Conservation (phyloP, 2,329 filamentous ascomycete species). For the Fusarium gaditjirri region DNA sequence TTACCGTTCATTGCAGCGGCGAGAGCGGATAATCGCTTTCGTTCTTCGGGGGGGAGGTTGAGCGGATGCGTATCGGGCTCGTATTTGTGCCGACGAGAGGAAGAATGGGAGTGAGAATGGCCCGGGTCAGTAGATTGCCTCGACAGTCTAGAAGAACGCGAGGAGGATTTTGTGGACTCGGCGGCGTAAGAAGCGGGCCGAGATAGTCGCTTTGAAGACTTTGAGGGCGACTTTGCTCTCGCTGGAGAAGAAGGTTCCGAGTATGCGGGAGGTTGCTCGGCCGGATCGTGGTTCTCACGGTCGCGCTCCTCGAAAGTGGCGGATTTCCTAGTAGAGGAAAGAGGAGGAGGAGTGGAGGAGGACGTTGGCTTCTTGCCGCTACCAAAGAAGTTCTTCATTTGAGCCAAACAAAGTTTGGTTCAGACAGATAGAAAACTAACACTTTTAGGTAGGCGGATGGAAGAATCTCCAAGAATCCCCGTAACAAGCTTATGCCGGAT, state of each 20-base stretch:
- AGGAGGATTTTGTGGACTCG: constrained; percentile 48
- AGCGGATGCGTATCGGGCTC: constrained; percentile 84
- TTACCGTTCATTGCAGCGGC: constrained; percentile 68
- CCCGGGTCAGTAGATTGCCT: constrained; percentile 61
- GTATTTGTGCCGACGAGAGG: constrained; percentile 62
- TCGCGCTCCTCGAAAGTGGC: constrained; percentile 52
- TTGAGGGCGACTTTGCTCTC: constrained; percentile 52
- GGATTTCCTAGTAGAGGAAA: constrained; percentile 54
- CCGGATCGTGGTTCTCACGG: constrained; percentile 42
- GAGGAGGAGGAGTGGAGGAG: constrained; percentile 26
- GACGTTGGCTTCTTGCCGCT: constrained; percentile 54
- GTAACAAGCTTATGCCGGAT: constrained; percentile 56
- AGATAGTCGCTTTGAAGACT: constrained; percentile 47
- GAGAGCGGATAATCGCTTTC: constrained; percentile 77
- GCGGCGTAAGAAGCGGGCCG: constrained; percentile 47
- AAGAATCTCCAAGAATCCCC: constrained; percentile 47
- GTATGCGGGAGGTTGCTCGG: constrained; percentile 45
- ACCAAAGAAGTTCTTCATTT: constrained; percentile 64
- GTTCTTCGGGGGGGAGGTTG: constrained; percentile 89
- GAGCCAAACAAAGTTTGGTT: constrained; percentile 42
- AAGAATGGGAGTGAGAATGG: constrained; percentile 53
- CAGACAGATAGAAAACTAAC: constrained; percentile 23
- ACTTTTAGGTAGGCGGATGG: constrained; percentile 23
- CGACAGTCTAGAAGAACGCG: constrained; percentile 58
- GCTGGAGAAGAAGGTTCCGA: constrained; percentile 52